phyloP scores from a whole-genome alignment of 1,284 basidiomycete species.

The Trichosporon sp. region DNA sequence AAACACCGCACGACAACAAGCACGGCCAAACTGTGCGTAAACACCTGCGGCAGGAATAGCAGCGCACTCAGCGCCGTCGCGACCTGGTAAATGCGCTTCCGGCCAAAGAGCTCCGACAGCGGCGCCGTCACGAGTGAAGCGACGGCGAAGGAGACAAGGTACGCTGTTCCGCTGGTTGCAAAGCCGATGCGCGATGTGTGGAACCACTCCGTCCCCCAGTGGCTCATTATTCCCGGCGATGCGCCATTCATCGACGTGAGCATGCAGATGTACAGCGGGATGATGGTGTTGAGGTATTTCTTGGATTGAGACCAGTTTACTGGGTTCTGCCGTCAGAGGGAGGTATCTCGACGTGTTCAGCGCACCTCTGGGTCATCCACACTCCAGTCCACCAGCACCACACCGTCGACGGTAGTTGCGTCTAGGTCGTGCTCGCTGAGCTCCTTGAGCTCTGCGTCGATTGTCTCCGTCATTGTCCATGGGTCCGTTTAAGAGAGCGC shows the following conservation, averaged over 20 bases:
- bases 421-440: constrained; percentile 10
- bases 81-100: constrained; percentile 37
- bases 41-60: constrained; percentile 41
- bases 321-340: constrained; percentile 25
- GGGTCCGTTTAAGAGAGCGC: background rate
- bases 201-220: constrained; percentile 29
- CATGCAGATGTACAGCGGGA: constrained; percentile 25
- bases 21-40: constrained; percentile 30
- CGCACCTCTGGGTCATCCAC: constrained; percentile 31
- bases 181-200: constrained; percentile 24
- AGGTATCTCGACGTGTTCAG: background rate
- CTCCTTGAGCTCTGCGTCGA: background rate
- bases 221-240: constrained; percentile 23
- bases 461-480: background rate
- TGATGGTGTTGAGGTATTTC: constrained; percentile 26
- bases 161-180: constrained; percentile 23
- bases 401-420: too few species aligned
- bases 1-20: constrained; percentile 37
- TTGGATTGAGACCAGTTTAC: constrained; percentile 28
- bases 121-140: constrained; percentile 39
- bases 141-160: constrained; percentile 31
- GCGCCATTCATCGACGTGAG: constrained; percentile 24
- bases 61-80: constrained; percentile 20
- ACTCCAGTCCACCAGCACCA: constrained; percentile 31
- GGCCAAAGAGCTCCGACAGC: constrained; percentile 35